phyloP scores from a whole-genome alignment of 2,329 filamentous ascomycete genomes.

The Botryotinia calthae region DNA sequence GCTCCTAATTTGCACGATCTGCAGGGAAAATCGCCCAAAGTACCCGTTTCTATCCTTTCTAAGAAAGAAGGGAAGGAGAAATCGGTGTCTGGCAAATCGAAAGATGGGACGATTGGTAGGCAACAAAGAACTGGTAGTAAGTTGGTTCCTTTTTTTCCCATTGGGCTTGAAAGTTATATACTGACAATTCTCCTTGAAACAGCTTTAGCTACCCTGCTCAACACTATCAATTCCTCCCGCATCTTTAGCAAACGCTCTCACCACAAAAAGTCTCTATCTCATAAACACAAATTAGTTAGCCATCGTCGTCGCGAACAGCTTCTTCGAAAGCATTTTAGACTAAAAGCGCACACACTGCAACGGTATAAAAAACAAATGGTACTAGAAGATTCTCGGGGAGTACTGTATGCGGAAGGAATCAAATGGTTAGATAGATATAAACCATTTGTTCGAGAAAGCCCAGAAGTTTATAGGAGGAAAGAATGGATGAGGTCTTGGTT shows the following conservation, averaged over 20 bases:
- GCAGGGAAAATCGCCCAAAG: not conserved
- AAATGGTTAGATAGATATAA: not conserved
- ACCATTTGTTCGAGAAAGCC: not conserved
- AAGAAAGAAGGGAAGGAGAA: not conserved
- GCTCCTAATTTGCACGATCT: not conserved
- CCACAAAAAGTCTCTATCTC: not conserved
- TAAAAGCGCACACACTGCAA: not conserved
- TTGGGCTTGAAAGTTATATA: not conserved
- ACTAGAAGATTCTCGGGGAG: not conserved
- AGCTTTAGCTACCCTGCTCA: not conserved
- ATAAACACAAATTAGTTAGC: not conserved
- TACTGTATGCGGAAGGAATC: not conserved
- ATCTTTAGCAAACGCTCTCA: not conserved
- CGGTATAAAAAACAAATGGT: not conserved
- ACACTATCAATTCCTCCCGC: not conserved
- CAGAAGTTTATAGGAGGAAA: not conserved
- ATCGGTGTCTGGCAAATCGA: not conserved
- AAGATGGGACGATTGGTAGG: not conserved
- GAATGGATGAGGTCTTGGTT: not conserved
- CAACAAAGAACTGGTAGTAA: not conserved
- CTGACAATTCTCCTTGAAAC: not conserved
- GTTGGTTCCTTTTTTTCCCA: not conserved
- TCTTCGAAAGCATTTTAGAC: not conserved
- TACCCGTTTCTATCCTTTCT: not conserved
- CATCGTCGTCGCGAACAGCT: not conserved